Conservation (phyloP, 805 yeast genomes). For the Scheffersomyces amazonensis region DNA sequence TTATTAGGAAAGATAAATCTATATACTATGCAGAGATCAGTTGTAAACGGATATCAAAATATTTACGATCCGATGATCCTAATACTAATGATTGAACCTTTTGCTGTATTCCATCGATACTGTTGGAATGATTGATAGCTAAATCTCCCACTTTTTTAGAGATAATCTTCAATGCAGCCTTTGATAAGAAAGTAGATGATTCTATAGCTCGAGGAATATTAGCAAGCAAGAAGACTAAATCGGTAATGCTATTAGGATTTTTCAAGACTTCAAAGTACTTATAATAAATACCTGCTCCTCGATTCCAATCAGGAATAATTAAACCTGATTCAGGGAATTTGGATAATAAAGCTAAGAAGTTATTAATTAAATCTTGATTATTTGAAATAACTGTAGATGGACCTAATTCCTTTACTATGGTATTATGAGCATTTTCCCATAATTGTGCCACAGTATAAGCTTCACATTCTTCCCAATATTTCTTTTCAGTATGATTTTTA, state of each 20-base stretch:
- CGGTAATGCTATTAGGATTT: slow-evolving; percentile 8
- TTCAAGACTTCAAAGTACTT: slow-evolving; percentile 40
- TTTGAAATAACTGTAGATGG: slow-evolving; percentile 66
- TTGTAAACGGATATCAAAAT: slow-evolving; percentile 19
- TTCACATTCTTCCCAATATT: slow-evolving; percentile 57
- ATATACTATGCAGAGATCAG: neutral
- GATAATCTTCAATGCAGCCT: slow-evolving; percentile 54
- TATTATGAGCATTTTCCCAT: slow-evolving; percentile 61
- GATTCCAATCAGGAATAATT: slow-evolving; percentile 47
- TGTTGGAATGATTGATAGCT: slow-evolving; percentile 15
- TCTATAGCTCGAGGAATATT: slow-evolving; percentile 41
- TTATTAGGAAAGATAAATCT: no score
- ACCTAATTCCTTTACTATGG: slow-evolving; percentile 59
- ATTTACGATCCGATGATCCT: slow-evolving; percentile 30
- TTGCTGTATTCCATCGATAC: neutral
- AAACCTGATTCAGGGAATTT: slow-evolving; percentile 41
- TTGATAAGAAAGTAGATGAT: slow-evolving; percentile 25
- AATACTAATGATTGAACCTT: neutral
- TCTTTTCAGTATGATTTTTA: slow-evolving; percentile 45
- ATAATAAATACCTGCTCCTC: slow-evolving; percentile 58
- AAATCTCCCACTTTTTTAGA: slow-evolving; percentile 45
- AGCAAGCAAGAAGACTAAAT: slow-evolving; percentile 40
- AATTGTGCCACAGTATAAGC: slow-evolving; percentile 60
- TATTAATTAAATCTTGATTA: slow-evolving; percentile 25
- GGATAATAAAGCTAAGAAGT: slow-evolving; percentile 37